Percentiles rank a stretch among this genome's conserved stretches.
Conservation (phyloP, 2,329 filamentous ascomycete species). For the Colletotrichum limetticola region DNA sequence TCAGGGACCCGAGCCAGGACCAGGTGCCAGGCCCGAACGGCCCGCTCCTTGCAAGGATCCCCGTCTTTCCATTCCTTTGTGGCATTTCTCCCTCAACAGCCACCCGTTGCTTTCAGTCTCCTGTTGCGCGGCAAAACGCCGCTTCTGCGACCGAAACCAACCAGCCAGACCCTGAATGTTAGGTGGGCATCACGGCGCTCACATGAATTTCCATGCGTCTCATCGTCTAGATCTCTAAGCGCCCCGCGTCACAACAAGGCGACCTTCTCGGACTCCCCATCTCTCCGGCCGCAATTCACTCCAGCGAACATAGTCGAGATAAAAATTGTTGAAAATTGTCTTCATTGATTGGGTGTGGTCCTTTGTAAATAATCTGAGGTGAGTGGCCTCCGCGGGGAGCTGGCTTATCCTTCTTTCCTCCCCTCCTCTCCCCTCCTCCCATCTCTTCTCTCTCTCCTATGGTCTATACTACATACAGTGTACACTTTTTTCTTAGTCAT, state of each 20-base stretch:
- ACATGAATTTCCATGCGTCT: neutral
- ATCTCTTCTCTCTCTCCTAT: neutral
- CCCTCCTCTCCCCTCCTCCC: constrained; percentile 24
- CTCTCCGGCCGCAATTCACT: neutral
- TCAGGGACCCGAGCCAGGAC: neutral
- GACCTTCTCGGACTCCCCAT: neutral
- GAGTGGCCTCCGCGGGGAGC: constrained; percentile 47
- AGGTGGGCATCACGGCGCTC: neutral
- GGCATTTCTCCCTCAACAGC: neutral
- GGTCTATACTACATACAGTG: constrained; percentile 35
- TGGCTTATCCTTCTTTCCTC: constrained; percentile 37
- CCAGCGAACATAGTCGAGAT: neutral
- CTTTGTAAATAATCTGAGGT: constrained; percentile 40
- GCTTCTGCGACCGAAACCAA: neutral
- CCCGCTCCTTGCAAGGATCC: constrained; percentile 29
- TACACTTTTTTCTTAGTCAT: constrained; percentile 8
- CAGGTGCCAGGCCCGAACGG: constrained; percentile 20
- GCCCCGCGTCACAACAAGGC: constrained; percentile 5
- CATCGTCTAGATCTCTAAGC: neutral
- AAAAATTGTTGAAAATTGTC: neutral
- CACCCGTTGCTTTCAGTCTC: neutral
- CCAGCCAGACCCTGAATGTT: neutral
- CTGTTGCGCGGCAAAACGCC: neutral
- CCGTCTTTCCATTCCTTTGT: neutral
- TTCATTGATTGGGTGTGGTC: constrained; percentile 23